phyloP scores from a whole-genome alignment of 805 yeast genomes.

The Spathaspora boniae region DNA sequence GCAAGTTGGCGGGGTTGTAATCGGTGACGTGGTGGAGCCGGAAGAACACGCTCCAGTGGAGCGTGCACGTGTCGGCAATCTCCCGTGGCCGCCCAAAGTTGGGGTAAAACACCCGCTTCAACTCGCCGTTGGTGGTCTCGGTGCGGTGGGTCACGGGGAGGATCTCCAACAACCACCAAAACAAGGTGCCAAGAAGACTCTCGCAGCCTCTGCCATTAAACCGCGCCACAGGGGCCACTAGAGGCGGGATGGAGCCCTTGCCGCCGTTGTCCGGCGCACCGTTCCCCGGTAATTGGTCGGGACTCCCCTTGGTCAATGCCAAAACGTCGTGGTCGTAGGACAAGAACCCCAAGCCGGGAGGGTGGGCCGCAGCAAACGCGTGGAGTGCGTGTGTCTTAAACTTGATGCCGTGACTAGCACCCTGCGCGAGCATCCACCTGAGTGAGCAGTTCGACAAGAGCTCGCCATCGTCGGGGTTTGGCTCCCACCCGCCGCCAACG shows the following conservation, averaged over 20 bases:
- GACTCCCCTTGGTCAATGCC: slow-evolving; percentile 24
- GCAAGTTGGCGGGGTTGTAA: slow-evolving; percentile 38
- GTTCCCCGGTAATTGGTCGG: neutral
- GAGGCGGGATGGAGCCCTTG: slow-evolving; percentile 1
- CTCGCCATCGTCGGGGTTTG: slow-evolving; percentile 38
- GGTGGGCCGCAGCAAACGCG: slow-evolving; percentile 37
- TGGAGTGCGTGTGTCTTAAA: slow-evolving; percentile 40
- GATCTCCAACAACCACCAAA: slow-evolving; percentile 64
- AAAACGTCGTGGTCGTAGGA: slow-evolving; percentile 53
- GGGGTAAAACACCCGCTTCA: slow-evolving; percentile 51
- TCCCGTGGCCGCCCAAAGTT: slow-evolving; percentile 53
- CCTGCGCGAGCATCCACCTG: slow-evolving; percentile 60
- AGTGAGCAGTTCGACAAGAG: slow-evolving; percentile 48
- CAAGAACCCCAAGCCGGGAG: slow-evolving; percentile 40
- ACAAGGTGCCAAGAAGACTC: slow-evolving; percentile 19
- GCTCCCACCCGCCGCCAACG: slow-evolving; percentile 65
- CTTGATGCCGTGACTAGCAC: slow-evolving; percentile 46
- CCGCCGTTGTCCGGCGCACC: neutral
- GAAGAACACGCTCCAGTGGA: slow-evolving; percentile 69
- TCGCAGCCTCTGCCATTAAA: slow-evolving; percentile 40
- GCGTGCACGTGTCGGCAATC: slow-evolving; percentile 42
- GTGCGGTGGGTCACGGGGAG: slow-evolving; percentile 55
- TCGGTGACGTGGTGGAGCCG: slow-evolving; percentile 44
- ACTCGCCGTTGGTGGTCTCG: slow-evolving; percentile 45
- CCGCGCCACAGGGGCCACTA: slow-evolving; percentile 15